Base-by-base conservation (phyloP, 2,329 filamentous ascomycete species). In the Aureobasidium sp. region DNA sequence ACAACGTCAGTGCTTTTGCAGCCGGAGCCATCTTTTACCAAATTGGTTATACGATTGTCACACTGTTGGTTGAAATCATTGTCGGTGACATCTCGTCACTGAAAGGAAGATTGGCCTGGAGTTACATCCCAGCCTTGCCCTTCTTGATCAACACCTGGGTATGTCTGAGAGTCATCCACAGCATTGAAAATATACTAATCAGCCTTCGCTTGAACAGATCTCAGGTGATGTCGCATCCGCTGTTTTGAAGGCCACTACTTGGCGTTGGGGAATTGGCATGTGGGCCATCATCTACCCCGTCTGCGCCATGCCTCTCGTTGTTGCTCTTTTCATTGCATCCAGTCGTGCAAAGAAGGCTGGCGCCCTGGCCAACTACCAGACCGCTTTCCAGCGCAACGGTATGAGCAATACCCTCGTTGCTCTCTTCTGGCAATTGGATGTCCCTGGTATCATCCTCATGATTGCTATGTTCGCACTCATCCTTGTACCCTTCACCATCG, bases 181-280 rank as follows among this genome's bases (percentile, higher is more conserved):
- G 8, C n/a, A 25, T 10, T 11, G 8, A 21, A 44, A 25, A 21
- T 9, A 44, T 25, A 10, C 41, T 44, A 5, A 44, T 4, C 21
- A 10, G 9, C n/a, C n/a, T 21, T 25, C 21, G 7, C n/a, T 11
- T 21, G 41, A 44, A 44, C 9, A 44, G 41, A 8, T 86, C 15
- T 82, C 81, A 63, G 85, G 84, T 25, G 79, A 83, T 64, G 73
- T 87, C 54, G 79, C 81, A 0, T 68, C 71, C 0, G 76, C 80
- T 0, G 81, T 86, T 0, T 67, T 86, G 25, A 66, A 62, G 0
- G 69, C 68, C 2, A 81, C 65, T 5, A 66, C 61, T 48, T 89
- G 83, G 82, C 80, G 84, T 42, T 90, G 86, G 87, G 86, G 80
- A 1, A 89, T 86, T 67, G 87, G 85, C 45, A 78, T 81, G 66